Evolutionary conservation across 2,329 filamentous ascomycete genomes (phyloP).

Genomic region (Corinectria fuckeliana): DNA sequence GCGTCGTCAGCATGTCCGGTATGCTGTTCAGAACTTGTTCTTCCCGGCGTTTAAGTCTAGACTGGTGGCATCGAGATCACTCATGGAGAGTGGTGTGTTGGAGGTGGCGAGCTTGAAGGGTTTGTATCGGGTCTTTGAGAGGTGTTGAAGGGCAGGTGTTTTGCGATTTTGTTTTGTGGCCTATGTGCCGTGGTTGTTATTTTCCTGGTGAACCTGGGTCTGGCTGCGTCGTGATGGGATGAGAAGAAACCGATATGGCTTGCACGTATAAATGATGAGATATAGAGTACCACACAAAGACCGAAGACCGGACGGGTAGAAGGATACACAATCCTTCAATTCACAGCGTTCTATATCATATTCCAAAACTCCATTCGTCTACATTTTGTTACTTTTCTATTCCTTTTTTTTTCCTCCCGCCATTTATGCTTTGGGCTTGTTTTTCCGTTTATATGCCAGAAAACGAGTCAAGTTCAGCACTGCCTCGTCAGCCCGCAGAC

Average conservation of each 20-base stretch:
- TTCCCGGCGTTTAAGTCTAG: conserved; percentile 89
- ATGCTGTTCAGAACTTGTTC: conserved; percentile 81
- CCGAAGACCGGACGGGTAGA: neutral
- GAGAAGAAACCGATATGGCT: neutral
- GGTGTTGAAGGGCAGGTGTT: conserved; percentile 65
- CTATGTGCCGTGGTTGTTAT: neutral
- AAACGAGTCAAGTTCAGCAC: conserved; percentile 67
- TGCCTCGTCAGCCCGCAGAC: conserved; percentile 65
- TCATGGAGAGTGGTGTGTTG: conserved; percentile 77
- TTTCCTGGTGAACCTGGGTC: neutral
- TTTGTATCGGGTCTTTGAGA: conserved; percentile 91
- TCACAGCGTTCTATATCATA: neutral
- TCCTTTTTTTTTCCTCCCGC: conserved; percentile 3
- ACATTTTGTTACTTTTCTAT: conserved; percentile 5
- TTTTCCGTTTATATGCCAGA: conserved; percentile 69
- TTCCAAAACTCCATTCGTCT: neutral
- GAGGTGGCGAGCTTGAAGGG: conserved; percentile 94
- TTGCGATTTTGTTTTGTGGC: neutral
- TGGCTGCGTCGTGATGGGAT: neutral
- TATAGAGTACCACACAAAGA: neutral
- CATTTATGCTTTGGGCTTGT: conserved; percentile 48
- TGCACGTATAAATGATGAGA: neutral
- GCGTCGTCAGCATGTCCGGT: conserved; percentile 72
- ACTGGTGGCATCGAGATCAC: conserved; percentile 78
- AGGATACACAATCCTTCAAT: neutral